These are phyloP conservation scores for Yamadazyma sp. DNA, from an alignment of 805 yeast species.

Conservation along the genomic window DNA sequence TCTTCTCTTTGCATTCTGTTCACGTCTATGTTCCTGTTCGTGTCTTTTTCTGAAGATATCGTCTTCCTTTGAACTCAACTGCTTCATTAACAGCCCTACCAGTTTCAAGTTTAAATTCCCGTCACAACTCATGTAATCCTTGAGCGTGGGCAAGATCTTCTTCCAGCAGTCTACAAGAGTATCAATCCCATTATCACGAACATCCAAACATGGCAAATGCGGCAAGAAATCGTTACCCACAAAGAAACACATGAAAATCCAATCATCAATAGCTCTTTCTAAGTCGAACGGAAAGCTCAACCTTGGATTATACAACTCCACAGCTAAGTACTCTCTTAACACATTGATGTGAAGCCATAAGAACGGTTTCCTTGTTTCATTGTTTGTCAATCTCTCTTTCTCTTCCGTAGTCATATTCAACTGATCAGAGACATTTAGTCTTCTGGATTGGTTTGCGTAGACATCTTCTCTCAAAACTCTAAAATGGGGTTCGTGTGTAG, in stretches of 20 bases:
- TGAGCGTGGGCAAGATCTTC: slow-evolving; percentile 58
- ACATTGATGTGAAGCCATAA: slow-evolving; percentile 91
- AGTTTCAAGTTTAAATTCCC: slow-evolving; percentile 76
- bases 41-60: slow-evolving; percentile 71
- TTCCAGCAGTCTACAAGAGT: slow-evolving; percentile 83
- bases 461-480: slow-evolving; percentile 94
- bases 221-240: slow-evolving; percentile 99
- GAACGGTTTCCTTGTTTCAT: slow-evolving; percentile 72
- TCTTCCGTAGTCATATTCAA: slow-evolving; percentile 63
- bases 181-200: slow-evolving; percentile 92
- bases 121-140: slow-evolving; percentile 84
- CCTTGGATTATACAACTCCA: slow-evolving; percentile 73
- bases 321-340: slow-evolving; percentile 80
- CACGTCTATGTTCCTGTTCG: slow-evolving; percentile 67
- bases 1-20: slow-evolving; percentile 62
- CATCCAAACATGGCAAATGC: slow-evolving; percentile 91
- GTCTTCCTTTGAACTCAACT: slow-evolving; percentile 71
- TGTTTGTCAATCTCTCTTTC: slow-evolving; percentile 37
- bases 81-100: slow-evolving; percentile 68
- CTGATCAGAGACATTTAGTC: slow-evolving; percentile 48
- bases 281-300: slow-evolving; percentile 76
- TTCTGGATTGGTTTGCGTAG: slow-evolving; percentile 69
- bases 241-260: slow-evolving; percentile 98
- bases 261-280: slow-evolving; percentile 96
- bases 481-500: slow-evolving; percentile 98